phyloP scores from a whole-genome alignment of 441 rosid genomes.

The Aquilaria agallochum region DNA sequence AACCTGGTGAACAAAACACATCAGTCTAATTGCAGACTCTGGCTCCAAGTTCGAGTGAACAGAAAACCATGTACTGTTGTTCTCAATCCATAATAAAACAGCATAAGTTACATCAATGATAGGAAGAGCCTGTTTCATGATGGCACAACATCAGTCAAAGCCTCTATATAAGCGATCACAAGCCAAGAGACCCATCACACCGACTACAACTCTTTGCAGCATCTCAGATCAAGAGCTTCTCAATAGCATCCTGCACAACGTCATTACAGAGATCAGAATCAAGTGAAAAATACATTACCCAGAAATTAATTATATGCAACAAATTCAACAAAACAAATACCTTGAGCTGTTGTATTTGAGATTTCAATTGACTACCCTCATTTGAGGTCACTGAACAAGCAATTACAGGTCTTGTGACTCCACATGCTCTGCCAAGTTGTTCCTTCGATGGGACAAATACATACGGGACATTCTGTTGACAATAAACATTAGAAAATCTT shows the following conservation, averaged over 20 bases:
- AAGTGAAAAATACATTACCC: background rate
- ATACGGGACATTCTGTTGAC: slow-evolving; percentile 82
- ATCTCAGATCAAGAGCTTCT: slow-evolving; percentile 76
- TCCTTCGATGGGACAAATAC: slow-evolving; percentile 96
- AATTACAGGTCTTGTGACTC: slow-evolving; percentile 95
- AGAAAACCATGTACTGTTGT: too few species aligned
- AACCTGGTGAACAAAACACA: too few species aligned
- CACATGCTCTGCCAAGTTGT: slow-evolving; percentile 98
- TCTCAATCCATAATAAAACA: slow-evolving; percentile 6
- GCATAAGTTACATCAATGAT: slow-evolving; percentile 4
- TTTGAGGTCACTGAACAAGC: slow-evolving; percentile 86
- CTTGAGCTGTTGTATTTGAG: slow-evolving; percentile 87
- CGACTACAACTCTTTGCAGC: slow-evolving; percentile 27
- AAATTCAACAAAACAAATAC: slow-evolving; percentile 20
- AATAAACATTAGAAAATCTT: background rate
- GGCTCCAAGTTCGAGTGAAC: too few species aligned
- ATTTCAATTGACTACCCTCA: slow-evolving; percentile 79
- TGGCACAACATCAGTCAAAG: slow-evolving; percentile 73
- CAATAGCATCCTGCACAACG: slow-evolving; percentile 80
- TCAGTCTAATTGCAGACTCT: too few species aligned
- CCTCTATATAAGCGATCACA: slow-evolving; percentile 40
- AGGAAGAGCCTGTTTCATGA: slow-evolving; percentile 9
- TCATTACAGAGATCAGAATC: background rate
- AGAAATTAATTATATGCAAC: background rate
- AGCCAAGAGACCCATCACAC: slow-evolving; percentile 87